phyloP scores from a whole-genome alignment of 208 protist genomes.

The Hexamita inflata region DNA sequence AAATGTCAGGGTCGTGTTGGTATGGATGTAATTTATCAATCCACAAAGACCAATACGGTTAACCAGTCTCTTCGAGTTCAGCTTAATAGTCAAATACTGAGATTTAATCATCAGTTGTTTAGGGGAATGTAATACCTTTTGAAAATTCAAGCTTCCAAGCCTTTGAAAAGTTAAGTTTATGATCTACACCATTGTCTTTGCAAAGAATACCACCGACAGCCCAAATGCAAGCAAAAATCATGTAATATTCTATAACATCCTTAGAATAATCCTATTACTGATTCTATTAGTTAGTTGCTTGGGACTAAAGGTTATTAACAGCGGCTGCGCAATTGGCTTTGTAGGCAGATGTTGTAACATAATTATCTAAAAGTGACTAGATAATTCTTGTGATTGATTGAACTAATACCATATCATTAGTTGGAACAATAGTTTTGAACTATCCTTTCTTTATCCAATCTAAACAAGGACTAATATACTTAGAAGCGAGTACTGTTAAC shows the following conservation, averaged over 20 bases:
- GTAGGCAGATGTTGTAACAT: background rate
- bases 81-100: slow-evolving; percentile 89
- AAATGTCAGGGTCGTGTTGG: slow-evolving; percentile 59
- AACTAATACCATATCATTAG: slow-evolving; percentile 78
- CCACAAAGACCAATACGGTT: slow-evolving; percentile 62
- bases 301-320: background rate
- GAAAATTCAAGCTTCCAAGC: slow-evolving; percentile 53
- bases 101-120: slow-evolving; percentile 54
- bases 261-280: slow-evolving; percentile 5
- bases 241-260: slow-evolving; percentile 69
- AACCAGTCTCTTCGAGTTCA: slow-evolving; percentile 50
- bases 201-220: slow-evolving; percentile 78
- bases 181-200: slow-evolving; percentile 62
- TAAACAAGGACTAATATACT: slow-evolving; percentile 76
- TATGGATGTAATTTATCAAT: slow-evolving; percentile 69
- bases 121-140: slow-evolving; percentile 49
- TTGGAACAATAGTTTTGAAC: slow-evolving; percentile 52
- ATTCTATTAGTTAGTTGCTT: background rate
- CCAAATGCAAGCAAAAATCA: slow-evolving; percentile 86
- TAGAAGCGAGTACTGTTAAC: slow-evolving; percentile 82
- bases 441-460: slow-evolving; percentile 62
- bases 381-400: slow-evolving; percentile 81
- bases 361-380: slow-evolving; percentile 61
- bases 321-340: slow-evolving; percentile 6
- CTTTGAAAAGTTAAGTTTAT: slow-evolving; percentile 73